Evolutionary conservation across 1,284 basidiomycete genomes (phyloP), one percentile per base, ranked within the genome.

Genomic region (Heterobasidion irregulare): DNA sequence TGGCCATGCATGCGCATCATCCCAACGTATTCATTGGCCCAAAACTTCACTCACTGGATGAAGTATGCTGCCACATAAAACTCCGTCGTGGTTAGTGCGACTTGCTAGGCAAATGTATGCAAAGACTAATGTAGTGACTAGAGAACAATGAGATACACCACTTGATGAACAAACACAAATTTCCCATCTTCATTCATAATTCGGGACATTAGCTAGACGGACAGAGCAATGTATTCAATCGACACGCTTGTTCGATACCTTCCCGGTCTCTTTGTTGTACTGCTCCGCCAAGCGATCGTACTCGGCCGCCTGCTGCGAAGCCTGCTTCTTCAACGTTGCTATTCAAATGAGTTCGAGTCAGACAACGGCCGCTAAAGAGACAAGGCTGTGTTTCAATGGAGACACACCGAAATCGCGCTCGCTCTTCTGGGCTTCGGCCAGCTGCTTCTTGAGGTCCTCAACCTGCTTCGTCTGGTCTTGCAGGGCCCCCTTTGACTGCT

Each of bases 261-360:
- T 65, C 6, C 88, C 89, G 0, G 86, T 86, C 59, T 79, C 75
- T 58, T 82, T 75, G 68, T 91, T 91, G 71, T 84, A 84, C 69
- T 86, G 83, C 12, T 83, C 85, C 1, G 90, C 86, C 54, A 94
- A 79, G 52, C 89, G 76, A 72, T 92, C 84, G 65, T 90, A 94
- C 69, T 94, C 92, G 35, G 73, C 73, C 1, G 81, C 83, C 63
- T 92, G 90, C 64, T 90, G 86, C 2, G 75, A 68, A 0, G 89
- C 86, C 69, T 94, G 91, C 70, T 86, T 87, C 76, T 92, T 92
- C 57, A 94, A 70, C n/a, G 83, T 87, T 41, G 83, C 89, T 90
- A 59, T 7, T 36, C 35, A 47, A 43, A 51, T 48, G 7, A 45
- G 18, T 9, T 12, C 13, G 34, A 44, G 15, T 45, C 32, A 9